Evolutionary conservation across 1,284 basidiomycete species (phyloP).

Genomic region (Ustilago bromivora): DNA sequence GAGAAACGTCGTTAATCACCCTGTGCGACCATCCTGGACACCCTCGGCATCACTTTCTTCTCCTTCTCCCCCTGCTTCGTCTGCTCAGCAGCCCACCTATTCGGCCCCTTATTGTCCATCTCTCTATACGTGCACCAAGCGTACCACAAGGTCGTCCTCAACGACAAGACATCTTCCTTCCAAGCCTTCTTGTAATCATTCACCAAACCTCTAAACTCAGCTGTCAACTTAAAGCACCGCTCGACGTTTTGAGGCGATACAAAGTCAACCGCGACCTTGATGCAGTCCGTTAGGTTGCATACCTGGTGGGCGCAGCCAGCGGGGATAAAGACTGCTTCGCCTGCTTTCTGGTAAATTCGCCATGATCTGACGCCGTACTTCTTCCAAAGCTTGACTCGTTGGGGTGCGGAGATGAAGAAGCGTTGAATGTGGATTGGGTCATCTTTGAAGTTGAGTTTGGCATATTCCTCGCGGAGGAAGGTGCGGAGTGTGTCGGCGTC

Average conservation of each 20-base stretch:
- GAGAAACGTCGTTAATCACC: background rate
- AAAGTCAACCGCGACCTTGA: slow-evolving; percentile 97
- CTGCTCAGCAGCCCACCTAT: slow-evolving; percentile 22
- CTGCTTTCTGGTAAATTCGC: slow-evolving; percentile 86
- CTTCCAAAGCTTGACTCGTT: slow-evolving; percentile 79
- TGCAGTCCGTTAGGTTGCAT: slow-evolving; percentile 86
- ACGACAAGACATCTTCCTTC: slow-evolving; percentile 93
- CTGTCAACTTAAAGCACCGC: slow-evolving; percentile 83
- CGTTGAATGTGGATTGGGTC: slow-evolving; percentile 93
- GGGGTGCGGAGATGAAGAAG: slow-evolving; percentile 81
- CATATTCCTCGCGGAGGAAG: slow-evolving; percentile 75
- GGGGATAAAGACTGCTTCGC: slow-evolving; percentile 95
- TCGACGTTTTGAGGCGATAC: slow-evolving; percentile 91
- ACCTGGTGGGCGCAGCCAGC: slow-evolving; percentile 95
- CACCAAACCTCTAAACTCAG: slow-evolving; percentile 90
- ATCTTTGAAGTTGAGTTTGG: slow-evolving; percentile 68
- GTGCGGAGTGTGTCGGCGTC: slow-evolving; percentile 82
- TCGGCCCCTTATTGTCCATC: slow-evolving; percentile 33
- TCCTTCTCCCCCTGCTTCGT: slow-evolving; percentile 4
- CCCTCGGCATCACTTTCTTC: background rate
- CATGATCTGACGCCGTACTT: slow-evolving; percentile 80
- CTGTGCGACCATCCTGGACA: slow-evolving; percentile 27
- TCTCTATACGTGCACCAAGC: slow-evolving; percentile 74
- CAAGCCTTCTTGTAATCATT: slow-evolving; percentile 77
- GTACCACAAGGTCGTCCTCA: slow-evolving; percentile 89